A percentile compares a stretch with the other conserved stretches of the same genome.
These are phyloP conservation scores for Globisporangium abappressorium DNA, from an alignment of 352 stramenopile species.

Conservation along the genomic window DNA sequence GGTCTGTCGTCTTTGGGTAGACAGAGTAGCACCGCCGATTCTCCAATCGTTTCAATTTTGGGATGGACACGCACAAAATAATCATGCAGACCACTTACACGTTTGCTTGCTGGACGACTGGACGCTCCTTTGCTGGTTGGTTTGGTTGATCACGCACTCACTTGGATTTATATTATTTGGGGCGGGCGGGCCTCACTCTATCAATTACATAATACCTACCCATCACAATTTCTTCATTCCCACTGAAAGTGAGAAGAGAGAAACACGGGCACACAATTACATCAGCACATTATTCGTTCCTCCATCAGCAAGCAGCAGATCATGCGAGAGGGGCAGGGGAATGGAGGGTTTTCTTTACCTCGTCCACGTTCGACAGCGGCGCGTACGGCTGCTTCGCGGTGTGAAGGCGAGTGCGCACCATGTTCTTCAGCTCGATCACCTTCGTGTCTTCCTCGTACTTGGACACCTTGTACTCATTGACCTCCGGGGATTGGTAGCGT, in stretches of 20 bases:
- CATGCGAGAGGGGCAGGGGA: conserved; percentile 10
- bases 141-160: conserved; percentile 5
- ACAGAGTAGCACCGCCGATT: background rate
- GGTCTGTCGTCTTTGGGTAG: conserved; percentile 38
- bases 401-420: conserved; percentile 56
- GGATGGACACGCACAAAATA: background rate
- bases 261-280: conserved; percentile 1
- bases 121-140: background rate
- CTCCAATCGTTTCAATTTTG: background rate
- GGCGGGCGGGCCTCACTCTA: background rate
- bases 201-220: conserved; percentile 11
- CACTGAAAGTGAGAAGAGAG: background rate
- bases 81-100: conserved; percentile 4
- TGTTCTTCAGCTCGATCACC: conserved; percentile 74
- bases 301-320: conserved; percentile 1
- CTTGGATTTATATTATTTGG: conserved; percentile 13
- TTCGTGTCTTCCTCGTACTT: conserved; percentile 66
- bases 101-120: background rate
- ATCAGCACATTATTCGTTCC: conserved; percentile 3
- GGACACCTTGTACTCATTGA: conserved; percentile 37
- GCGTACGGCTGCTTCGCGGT: conserved; percentile 61
- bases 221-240: conserved; percentile 7
- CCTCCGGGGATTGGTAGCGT: conserved; percentile 52
- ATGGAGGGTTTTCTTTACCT: conserved; percentile 26
- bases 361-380: conserved; percentile 62